A percentile compares a stretch with the other conserved stretches of the same genome.
These are phyloP conservation scores for Starmerella davenportii DNA, from an alignment of 805 yeast genomes.

Conservation along the genomic window DNA sequence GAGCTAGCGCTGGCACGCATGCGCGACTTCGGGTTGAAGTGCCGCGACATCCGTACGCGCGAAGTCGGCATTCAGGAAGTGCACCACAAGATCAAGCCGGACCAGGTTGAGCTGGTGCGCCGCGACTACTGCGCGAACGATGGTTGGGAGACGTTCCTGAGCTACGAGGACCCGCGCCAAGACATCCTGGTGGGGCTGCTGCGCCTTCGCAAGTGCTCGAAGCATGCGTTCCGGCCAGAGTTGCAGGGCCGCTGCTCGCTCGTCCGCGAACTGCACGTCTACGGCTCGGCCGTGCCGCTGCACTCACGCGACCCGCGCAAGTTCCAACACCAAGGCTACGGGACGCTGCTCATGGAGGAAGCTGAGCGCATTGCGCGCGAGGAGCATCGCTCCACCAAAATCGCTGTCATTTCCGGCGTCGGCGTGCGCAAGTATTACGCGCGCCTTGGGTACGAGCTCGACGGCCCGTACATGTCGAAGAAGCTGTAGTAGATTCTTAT, in stretches of 20 bases:
- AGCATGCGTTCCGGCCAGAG: constrained; percentile 77
- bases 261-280: constrained; percentile 93
- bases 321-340: constrained; percentile 98
- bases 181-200: constrained; percentile 85
- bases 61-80: constrained; percentile 98
- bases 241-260: constrained; percentile 66
- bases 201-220: constrained; percentile 72
- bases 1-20: constrained; percentile 91
- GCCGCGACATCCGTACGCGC: constrained; percentile 91
- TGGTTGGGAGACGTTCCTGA: constrained; percentile 83
- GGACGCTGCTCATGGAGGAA: constrained; percentile 93
- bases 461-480: constrained; percentile 97
- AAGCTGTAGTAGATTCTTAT: too few relatives aligned
- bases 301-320: constrained; percentile 94
- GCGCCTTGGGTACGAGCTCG: constrained; percentile 74
- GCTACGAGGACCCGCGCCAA: constrained; percentile 92
- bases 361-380: constrained; percentile 90
- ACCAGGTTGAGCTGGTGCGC: constrained; percentile 86
- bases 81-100: constrained; percentile 90
- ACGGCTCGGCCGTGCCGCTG: constrained; percentile 91
- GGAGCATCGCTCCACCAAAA: constrained; percentile 83
- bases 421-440: constrained; percentile 95
- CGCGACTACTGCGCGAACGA: constrained; percentile 95
- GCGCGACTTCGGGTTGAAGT: constrained; percentile 93
- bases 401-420: constrained; percentile 89